phyloP scores from a whole-genome alignment of 768 basidiomycete species.

The Macrolepiota fuliginosa region DNA sequence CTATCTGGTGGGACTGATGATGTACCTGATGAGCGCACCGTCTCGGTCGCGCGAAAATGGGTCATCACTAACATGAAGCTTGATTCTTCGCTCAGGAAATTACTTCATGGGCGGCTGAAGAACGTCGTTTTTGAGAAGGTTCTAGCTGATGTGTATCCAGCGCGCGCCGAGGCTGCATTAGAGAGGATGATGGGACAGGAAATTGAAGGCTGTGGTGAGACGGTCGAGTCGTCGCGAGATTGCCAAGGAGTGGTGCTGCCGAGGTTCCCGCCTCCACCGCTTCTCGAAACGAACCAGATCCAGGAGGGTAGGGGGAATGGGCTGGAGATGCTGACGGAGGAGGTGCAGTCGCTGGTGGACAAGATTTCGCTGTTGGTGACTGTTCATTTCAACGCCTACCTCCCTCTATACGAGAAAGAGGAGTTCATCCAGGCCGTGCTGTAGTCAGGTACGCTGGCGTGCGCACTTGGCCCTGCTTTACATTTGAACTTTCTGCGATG shows the following conservation, averaged over 20 bases:
- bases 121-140: constrained; percentile 64
- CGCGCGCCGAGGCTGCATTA: constrained; percentile 24
- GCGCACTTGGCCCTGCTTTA: background rate
- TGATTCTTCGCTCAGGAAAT: constrained; percentile 53
- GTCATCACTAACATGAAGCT: constrained; percentile 62
- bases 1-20: constrained; percentile 24
- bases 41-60: constrained; percentile 70
- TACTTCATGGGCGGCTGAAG: constrained; percentile 63
- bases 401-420: constrained; percentile 73
- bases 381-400: constrained; percentile 75
- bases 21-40: constrained; percentile 47
- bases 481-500: background rate
- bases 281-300: constrained; percentile 12
- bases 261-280: background rate
- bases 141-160: constrained; percentile 49
- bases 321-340: constrained; percentile 69
- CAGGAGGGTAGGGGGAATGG: constrained; percentile 44
- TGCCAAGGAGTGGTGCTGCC: constrained; percentile 11
- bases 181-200: constrained; percentile 14
- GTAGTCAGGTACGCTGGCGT: constrained; percentile 3
- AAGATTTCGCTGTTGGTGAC: constrained; percentile 69
- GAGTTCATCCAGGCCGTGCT: constrained; percentile 36
- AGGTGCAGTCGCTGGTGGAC: constrained; percentile 67
- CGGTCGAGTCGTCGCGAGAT: constrained; percentile 7
- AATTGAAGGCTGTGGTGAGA: constrained; percentile 9